These are phyloP conservation scores for Nakazawaea siamensis DNA, from an alignment of 805 yeast genomes.

Conservation along the genomic window DNA sequence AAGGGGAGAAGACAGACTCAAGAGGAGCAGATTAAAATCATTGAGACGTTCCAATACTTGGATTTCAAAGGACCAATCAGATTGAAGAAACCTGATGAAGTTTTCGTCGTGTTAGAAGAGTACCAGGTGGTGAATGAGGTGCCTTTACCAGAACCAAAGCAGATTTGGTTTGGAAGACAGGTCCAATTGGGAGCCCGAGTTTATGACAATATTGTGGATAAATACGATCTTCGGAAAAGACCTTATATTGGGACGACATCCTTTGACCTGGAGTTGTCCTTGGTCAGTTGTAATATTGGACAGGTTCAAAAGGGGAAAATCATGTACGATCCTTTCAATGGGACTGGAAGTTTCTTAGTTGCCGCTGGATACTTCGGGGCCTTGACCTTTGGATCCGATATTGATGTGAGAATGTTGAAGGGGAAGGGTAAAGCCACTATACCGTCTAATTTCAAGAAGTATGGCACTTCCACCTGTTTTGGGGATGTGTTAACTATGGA, in stretches of 20 bases:
- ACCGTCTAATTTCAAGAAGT: slow-evolving; percentile 68
- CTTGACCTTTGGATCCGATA: slow-evolving; percentile 77
- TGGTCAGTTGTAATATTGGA: slow-evolving; percentile 82
- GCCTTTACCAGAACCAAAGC: slow-evolving; percentile 31
- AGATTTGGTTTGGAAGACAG: slow-evolving; percentile 70
- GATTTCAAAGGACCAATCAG: slow-evolving; percentile 70
- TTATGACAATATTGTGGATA: slow-evolving; percentile 56
- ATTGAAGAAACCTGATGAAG: slow-evolving; percentile 68
- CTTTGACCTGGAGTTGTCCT: slow-evolving; percentile 87
- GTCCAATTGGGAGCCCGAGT: slow-evolving; percentile 54
- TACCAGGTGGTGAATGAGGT: slow-evolving; percentile 40
- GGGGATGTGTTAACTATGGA: slow-evolving; percentile 86
- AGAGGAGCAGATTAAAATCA: slow-evolving; percentile 45
- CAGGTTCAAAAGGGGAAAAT: slow-evolving; percentile 58
- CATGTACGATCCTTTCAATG: slow-evolving; percentile 91
- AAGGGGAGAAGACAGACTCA: slow-evolving; percentile 54
- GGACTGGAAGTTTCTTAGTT: slow-evolving; percentile 90
- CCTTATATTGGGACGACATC: slow-evolving; percentile 93
- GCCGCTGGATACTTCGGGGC: slow-evolving; percentile 87
- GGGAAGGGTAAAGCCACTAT: slow-evolving; percentile 41
- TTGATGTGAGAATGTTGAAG: slow-evolving; percentile 70
- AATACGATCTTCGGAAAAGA: slow-evolving; percentile 72
- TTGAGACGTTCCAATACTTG: slow-evolving; percentile 66
- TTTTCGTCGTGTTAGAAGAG: slow-evolving; percentile 68
- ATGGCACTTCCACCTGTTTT: slow-evolving; percentile 46